Base-by-base conservation (phyloP, 2,329 filamentous ascomycete species). In the Clarireedia monteithiana region DNA sequence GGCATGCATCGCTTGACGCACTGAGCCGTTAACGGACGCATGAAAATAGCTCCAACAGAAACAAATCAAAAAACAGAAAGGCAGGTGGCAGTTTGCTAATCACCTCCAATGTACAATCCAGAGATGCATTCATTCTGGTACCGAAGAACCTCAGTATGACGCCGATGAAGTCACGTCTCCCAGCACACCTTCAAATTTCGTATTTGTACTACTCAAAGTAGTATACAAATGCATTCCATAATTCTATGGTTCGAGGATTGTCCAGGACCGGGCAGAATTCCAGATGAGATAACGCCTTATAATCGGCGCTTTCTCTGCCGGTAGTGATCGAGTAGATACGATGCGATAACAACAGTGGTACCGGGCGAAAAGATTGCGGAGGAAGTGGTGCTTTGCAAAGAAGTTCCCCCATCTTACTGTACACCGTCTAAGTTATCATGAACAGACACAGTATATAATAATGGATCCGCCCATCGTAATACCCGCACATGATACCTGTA, bases 1-100 rank as follows among this genome's bases (percentile, higher is more conserved):
- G 44, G 59, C 55, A 55, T 50, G 48, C 48, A 51, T 64, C 64
- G 61, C 58, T 63, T 62, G 57, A 50, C 27, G 44, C 53, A 49
- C 45, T 50, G 27, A 44, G 58, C 64, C 64, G 60, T 66, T 64
- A 66, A 63, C 63, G 64, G 64, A 66, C 58, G 61, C 60, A 63
- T 9, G 51, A 24, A 48, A 5, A 27, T 50, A 46, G 6, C 30
- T 30, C 23, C 14, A 48, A 6, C 46, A 49, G 39, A 50, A 39
- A 49, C 40, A 36, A 26, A 23, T n/a, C 45, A 24, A 7, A 17
- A 17, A 55, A 15, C 9, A 23, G 5, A 45, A 45, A 38, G 20
- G 23, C 15, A 47, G 14, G 20, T 49, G 20, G 23, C 15, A 47
- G 14, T 12, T 49, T 12, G 52, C 36, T 10, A 24, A 23, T 7